phyloP scores from a whole-genome alignment of 345 rosid genomes.

The Dipteronia dyeriana region DNA sequence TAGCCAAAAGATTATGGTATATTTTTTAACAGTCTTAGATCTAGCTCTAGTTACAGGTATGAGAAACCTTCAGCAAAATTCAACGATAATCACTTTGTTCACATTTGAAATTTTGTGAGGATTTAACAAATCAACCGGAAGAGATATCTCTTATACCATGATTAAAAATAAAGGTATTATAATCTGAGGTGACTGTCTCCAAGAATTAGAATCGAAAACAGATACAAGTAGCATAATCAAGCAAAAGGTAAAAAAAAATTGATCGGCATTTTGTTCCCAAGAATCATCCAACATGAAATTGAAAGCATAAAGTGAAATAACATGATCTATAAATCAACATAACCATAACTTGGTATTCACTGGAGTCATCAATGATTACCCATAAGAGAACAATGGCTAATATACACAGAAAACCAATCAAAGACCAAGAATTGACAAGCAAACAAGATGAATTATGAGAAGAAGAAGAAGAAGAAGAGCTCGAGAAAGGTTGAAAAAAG shows the following conservation, averaged over 20 bases:
- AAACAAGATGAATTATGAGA: neutral
- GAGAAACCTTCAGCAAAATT: too few relatives aligned
- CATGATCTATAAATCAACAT: neutral
- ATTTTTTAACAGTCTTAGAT: too few relatives aligned
- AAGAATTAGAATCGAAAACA: neutral
- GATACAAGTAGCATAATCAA: neutral
- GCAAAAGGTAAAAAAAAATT: neutral
- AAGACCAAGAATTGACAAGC: neutral
- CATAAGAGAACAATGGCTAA: too few relatives aligned
- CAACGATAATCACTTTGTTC: too few relatives aligned
- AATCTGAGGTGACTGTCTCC: neutral
- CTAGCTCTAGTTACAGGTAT: too few relatives aligned
- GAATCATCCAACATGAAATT: slow-evolving; percentile 5
- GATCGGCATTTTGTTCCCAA: neutral
- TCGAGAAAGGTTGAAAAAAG: neutral
- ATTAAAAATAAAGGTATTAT: neutral
- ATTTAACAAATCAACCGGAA: too few relatives aligned
- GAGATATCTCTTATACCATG: too few relatives aligned
- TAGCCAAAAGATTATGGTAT: too few relatives aligned
- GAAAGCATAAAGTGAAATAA: neutral
- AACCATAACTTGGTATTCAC: neutral
- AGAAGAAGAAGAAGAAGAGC: neutral
- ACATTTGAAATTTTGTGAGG: too few relatives aligned
- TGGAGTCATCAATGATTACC: neutral
- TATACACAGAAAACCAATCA: neutral